Percentiles rank a stretch among this genome's conserved stretches.
Evolutionary conservation across 2,329 filamentous ascomycete species (phyloP).

Genomic region (Pleomassaria siparia): DNA sequence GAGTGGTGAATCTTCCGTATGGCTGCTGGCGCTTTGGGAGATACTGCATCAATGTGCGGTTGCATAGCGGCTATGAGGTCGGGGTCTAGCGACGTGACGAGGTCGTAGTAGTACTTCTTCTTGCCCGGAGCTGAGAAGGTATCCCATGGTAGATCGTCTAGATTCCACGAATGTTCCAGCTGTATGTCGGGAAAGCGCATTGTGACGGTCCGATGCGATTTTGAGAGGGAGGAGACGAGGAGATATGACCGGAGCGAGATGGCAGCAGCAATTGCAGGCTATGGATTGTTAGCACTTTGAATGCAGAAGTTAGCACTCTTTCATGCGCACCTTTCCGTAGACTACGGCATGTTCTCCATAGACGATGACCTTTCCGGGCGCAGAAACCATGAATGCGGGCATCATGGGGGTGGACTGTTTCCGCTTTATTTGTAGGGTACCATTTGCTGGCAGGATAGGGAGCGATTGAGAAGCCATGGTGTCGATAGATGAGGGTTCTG

Average conservation of each 20-base stretch:
- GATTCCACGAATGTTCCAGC: conserved; percentile 89
- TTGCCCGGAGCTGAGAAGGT: conserved; percentile 77
- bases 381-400: conserved; percentile 95
- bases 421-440: conserved; percentile 22
- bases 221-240: conserved; percentile 90
- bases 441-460: conserved; percentile 20
- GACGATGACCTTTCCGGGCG: conserved; percentile 96
- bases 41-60: conserved; percentile 75
- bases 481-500: conserved; percentile 30
- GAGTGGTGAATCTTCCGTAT: conserved; percentile 81
- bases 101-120: conserved; percentile 93
- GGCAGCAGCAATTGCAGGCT: conserved; percentile 90
- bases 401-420: conserved; percentile 62
- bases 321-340: conserved; percentile 73
- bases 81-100: conserved; percentile 74
- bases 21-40: conserved; percentile 64
- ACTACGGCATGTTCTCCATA: conserved; percentile 99
- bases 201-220: conserved; percentile 84
- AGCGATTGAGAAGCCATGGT: conserved; percentile 31
- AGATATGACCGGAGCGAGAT: conserved; percentile 96
- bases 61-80: conserved; percentile 80
- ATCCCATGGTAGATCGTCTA: conserved; percentile 86
- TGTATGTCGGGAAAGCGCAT: conserved; percentile 90
- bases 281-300: conserved; percentile 16
- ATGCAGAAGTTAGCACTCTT: neutral